phyloP scores from a whole-genome alignment of 306 rosid genomes.

The Dryas alaskensis region DNA sequence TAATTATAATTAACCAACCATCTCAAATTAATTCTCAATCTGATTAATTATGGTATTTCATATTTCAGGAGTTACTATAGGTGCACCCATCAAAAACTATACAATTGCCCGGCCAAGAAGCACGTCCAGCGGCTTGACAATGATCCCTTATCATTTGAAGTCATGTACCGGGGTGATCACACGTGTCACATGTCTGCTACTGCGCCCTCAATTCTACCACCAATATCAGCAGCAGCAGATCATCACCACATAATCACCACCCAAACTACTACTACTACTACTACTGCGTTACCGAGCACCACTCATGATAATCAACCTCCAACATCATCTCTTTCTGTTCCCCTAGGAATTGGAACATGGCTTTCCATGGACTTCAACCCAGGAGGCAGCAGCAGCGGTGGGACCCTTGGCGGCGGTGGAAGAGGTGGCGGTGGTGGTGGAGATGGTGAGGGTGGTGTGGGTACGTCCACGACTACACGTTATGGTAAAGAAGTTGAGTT shows the following conservation, averaged over 20 bases:
- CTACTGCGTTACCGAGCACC: neutral
- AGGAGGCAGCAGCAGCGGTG: conserved; percentile 1
- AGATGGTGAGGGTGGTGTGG: conserved; percentile 5
- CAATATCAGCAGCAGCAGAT: neutral
- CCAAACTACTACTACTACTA: conserved; percentile 3
- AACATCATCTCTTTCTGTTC: neutral
- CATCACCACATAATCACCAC: neutral
- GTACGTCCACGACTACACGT: conserved; percentile 31
- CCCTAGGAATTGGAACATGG: conserved; percentile 14
- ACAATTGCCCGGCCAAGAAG: conserved; percentile 65
- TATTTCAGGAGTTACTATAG: conserved; percentile 53
- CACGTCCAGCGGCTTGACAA: conserved; percentile 59
- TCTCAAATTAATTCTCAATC: neutral
- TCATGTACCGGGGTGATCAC: conserved; percentile 53
- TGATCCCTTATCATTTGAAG: conserved; percentile 46
- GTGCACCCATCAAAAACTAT: conserved; percentile 72
- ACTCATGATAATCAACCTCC: neutral
- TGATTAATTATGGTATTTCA: neutral
- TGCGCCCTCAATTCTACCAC: conserved; percentile 50
- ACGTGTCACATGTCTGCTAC: conserved; percentile 71
- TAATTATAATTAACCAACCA: neutral
- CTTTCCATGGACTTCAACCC: conserved; percentile 31
- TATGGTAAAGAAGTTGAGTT: conserved; percentile 30
- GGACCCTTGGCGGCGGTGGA: neutral
- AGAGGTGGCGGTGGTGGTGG: neutral